Evolutionary conservation across 495 filamentous ascomycete genomes (phyloP), one percentile per base, ranked within the genome.

Genomic region (Poronia punctata): DNA sequence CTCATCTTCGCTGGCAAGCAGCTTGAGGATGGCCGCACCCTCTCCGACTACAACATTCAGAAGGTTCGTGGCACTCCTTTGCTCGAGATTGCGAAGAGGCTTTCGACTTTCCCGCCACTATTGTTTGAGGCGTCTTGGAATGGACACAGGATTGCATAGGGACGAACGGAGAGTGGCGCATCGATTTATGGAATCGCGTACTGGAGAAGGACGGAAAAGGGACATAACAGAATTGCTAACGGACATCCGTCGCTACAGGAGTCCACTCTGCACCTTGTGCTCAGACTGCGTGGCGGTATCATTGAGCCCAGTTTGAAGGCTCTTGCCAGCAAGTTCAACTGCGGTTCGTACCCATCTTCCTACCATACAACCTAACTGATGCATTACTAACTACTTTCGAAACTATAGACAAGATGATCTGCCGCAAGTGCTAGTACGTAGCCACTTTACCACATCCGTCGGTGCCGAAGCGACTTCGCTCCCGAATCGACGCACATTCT

Each of bases 1-100:
- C 73, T 98, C 72, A 98, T 98, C 79, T 98, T 98, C 68, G 92
- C 92, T 54, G 92, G 92, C 67, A 98, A 98, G 80, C 92, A 98
- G 75, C 83, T 98, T 49, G 92, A 98, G 82, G 92, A 98, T 76
- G 92, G 92, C 70, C 84, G 92, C 59, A 98, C 92, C 48, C 79
- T 98, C 53, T 88, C 82, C 62, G 92, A 98, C 72, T 98, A 98
- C 82, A 98, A 98, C 77, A 98, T 98, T 73, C 92, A 98, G 78
- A 98, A 98, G 84, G 87, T 90, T 72, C 62, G 79, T 58, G 46
- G 27, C 37, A 35, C 26, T 19, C 23, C 34, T 28, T 22, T 22
- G 35, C 32, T 34, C 15, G n/a, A 24, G 9, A n/a, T n/a, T n/a
- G n/a, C n/a, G n/a, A n/a, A n/a, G n/a, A n/a, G 24, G 22, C 20